Conservation (phyloP, 352 stramenopile genomes). For the Phytophthora vignae region DNA sequence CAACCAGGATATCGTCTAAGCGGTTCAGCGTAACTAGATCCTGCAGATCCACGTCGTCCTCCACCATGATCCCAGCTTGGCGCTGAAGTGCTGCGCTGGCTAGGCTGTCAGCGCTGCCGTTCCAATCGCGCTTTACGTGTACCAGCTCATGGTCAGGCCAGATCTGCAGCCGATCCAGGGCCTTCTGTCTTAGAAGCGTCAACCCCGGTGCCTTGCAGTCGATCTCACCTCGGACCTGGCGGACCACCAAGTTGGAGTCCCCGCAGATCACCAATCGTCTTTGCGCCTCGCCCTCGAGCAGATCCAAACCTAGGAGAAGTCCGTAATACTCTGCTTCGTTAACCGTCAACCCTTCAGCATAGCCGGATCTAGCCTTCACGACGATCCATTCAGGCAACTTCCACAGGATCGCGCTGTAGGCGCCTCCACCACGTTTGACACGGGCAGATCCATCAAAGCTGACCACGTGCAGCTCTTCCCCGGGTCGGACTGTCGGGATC, state of each 20-base stretch:
- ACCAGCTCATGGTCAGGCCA: slow-evolving; percentile 5
- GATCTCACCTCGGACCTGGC: slow-evolving; percentile 14
- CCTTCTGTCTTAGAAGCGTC: slow-evolving; percentile 1
- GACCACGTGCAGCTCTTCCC: neutral
- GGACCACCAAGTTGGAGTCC: slow-evolving; percentile 6
- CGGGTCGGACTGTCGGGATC: neutral
- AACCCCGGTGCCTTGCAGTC: slow-evolving; percentile 13
- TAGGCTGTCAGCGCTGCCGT: slow-evolving; percentile 3
- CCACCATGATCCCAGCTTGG: neutral
- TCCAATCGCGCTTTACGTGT: slow-evolving; percentile 20
- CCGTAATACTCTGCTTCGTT: slow-evolving; percentile 9
- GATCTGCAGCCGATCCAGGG: neutral
- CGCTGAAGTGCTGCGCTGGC: slow-evolving; percentile 5
- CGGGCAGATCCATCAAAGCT: slow-evolving; percentile 10
- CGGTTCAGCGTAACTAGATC: slow-evolving; percentile 17
- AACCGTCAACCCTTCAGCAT: neutral
- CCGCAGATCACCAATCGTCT: slow-evolving; percentile 3
- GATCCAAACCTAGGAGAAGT: neutral
- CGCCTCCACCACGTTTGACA: slow-evolving; percentile 1
- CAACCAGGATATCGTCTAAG: slow-evolving; percentile 3
- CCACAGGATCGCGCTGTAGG: slow-evolving; percentile 6
- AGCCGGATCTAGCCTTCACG: neutral
- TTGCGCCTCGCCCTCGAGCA: neutral
- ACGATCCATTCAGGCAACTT: neutral
- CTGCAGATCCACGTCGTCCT: neutral